A percentile compares a stretch with the other conserved stretches of the same genome.
Evolutionary conservation across 2,329 filamentous ascomycete genomes (phyloP).

Genomic region (Monilinia polystroma): DNA sequence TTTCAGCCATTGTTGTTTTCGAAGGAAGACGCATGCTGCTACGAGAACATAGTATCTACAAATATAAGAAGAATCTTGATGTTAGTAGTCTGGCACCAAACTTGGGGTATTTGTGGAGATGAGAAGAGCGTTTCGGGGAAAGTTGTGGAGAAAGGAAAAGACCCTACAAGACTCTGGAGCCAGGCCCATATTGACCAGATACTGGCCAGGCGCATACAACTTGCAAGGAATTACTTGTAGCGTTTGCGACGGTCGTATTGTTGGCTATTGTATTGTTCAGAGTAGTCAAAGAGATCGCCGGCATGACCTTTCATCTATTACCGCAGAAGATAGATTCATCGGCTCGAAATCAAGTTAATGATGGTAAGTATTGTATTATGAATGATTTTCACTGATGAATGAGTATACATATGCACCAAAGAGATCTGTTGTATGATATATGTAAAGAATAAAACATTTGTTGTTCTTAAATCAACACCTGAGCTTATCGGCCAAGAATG

Average conservation of each 20-base stretch:
- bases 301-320: conserved; percentile 36
- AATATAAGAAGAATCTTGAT: not conserved
- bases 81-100: not conserved
- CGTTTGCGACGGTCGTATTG: conserved; percentile 30
- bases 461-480: not conserved
- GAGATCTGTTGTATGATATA: not conserved
- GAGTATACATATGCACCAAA: conserved; percentile 1
- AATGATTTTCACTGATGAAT: not conserved
- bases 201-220: conserved; percentile 59
- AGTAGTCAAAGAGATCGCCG: conserved; percentile 41
- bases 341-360: conserved; percentile 9
- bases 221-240: conserved; percentile 39
- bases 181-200: conserved; percentile 56
- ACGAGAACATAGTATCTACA: conserved; percentile 63
- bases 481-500: conserved; percentile 7
- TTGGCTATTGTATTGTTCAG: conserved; percentile 29
- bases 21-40: conserved; percentile 60
- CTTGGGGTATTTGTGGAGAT: not conserved
- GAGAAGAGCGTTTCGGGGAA: not conserved
- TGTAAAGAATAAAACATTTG: not conserved
- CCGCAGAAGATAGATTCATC: not conserved
- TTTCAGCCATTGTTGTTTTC: conserved; percentile 60
- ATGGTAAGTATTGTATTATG: not conserved
- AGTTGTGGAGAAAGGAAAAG: not conserved
- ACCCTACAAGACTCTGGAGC: conserved; percentile 53